Evolutionary conservation across 1,284 basidiomycete genomes (phyloP), one percentile per base, ranked within the genome.

Genomic region (Apiotrichum akiyoshidainum): DNA sequence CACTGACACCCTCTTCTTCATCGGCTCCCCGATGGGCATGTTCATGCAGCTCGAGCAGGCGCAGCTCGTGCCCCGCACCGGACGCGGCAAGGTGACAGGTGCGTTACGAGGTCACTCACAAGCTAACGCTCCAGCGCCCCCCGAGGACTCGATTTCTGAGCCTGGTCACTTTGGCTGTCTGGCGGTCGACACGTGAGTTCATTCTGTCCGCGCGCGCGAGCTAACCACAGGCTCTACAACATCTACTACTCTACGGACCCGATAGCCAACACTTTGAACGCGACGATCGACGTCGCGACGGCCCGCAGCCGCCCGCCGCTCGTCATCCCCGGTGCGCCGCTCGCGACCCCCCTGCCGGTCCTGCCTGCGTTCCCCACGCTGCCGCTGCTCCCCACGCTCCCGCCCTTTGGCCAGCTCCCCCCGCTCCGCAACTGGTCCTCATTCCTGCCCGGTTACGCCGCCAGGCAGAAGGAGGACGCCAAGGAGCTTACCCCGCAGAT

Each of bases 41-140:
- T 83, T 83, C 66, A 71, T 83, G 14, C 82, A 82, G 60, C 70
- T 84, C 7, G 78, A 82, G 53, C 80, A 81, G 46, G 78, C 81
- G 0, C 82, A 83, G 61, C 66, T 83, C 17, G 81, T 83, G 61
- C 81, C 83, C 0, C 72, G 83, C n/a, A 79, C 79, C 64, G 82
- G 82, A 1, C 66, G 80, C 46, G 80, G 80, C 54, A 61, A 80
- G 47, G 80, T 81, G 0, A 79, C 78, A 72, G 52, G 72, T 73
- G 48, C 59, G 72, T 67, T 2, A 12, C 2, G 17, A n/a, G 1
- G 12, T 5, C 19, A 26, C 3, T 16, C 13, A 14, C n/a, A 5
- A 2, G 8, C 52, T 57, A 39, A 55, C 5, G 5, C 8, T 60
- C 57, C 59, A 14, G 22, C 57, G 3, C 52, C 41, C 9, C 58